These are phyloP conservation scores for Gossypium sturtianum DNA, from an alignment of 345 rosid genomes.

Conservation along the genomic window DNA sequence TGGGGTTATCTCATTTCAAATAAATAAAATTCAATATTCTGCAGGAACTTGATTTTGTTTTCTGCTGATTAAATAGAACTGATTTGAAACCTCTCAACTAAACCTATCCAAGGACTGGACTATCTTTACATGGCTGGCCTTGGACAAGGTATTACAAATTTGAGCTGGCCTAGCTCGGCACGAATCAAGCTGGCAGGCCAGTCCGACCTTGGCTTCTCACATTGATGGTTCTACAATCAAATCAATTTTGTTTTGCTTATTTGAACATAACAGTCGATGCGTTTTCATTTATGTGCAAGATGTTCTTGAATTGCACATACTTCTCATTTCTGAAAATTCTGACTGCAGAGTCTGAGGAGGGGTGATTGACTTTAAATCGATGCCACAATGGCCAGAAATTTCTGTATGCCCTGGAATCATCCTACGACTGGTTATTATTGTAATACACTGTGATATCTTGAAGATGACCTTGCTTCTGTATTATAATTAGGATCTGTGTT, in stretches of 20 bases:
- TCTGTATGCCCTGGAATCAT: neutral
- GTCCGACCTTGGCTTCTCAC: neutral
- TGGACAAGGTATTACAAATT: no score
- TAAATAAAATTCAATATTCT: neutral
- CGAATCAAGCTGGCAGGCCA: neutral
- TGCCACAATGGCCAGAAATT: neutral
- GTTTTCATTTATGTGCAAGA: neutral
- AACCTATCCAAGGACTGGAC: neutral
- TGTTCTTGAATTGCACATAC: neutral
- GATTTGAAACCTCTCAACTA: conserved; percentile 3
- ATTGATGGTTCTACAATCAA: neutral
- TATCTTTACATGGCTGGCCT: neutral
- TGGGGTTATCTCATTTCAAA: neutral
- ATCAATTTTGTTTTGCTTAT: neutral
- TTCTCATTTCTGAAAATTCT: conserved; percentile 8
- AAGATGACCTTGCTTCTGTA: neutral
- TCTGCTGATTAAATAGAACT: neutral
- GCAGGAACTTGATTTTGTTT: neutral
- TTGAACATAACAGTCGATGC: neutral
- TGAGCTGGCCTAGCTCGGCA: neutral
- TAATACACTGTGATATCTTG: neutral
- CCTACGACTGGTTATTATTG: neutral
- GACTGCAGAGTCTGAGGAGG: conserved; percentile 53
- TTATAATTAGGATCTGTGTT: neutral
- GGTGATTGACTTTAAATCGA: conserved; percentile 11